Conservation (phyloP, 179 eudicot species). For the Silene vulgaris region DNA sequence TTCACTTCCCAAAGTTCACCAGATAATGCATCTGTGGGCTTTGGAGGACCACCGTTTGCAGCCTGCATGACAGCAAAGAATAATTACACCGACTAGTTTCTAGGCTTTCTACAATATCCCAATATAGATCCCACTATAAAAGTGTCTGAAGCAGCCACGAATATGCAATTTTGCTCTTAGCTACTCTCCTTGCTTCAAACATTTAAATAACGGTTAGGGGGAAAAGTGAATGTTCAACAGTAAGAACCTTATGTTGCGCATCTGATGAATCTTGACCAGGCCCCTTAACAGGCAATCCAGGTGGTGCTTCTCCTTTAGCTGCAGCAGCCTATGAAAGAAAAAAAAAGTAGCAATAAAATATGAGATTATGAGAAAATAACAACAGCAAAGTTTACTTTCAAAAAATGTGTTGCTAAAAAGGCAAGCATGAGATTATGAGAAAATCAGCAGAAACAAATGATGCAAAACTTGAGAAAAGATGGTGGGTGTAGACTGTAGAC, state of each 20-base stretch:
- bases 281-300: constrained; percentile 93
- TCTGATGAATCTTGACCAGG: constrained; percentile 91
- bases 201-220: background rate
- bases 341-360: background rate
- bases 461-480: background rate
- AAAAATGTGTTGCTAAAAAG: background rate
- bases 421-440: background rate
- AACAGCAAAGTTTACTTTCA: background rate
- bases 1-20: constrained; percentile 97
- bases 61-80: constrained; percentile 36
- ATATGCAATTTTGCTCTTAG: background rate
- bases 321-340: constrained; percentile 72
- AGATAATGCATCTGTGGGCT: constrained; percentile 81
- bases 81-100: background rate
- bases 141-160: background rate
- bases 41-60: constrained; percentile 62
- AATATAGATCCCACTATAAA: background rate
- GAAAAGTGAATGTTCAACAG: background rate
- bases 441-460: background rate
- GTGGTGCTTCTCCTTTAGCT: constrained; percentile 96
- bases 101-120: background rate
- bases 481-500: background rate
- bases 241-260: constrained; percentile 58
- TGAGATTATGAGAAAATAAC: background rate
- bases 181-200: background rate